Conservation (phyloP, 306 rosid genomes). For the Sechiopsis laciniata region DNA sequence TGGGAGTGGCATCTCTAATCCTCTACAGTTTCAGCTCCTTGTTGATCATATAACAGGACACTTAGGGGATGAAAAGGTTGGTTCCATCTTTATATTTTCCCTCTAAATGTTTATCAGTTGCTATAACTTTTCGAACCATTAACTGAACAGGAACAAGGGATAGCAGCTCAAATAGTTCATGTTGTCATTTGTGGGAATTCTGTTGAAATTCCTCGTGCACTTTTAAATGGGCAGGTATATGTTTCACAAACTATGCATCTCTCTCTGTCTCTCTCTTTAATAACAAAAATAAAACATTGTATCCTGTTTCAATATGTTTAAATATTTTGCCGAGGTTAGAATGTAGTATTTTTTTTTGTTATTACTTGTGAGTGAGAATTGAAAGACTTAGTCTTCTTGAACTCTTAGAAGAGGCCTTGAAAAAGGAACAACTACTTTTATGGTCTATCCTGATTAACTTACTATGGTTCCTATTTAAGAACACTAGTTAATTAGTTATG, state of each 20-base stretch:
- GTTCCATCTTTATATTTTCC: constrained; percentile 25
- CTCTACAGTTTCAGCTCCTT: constrained; percentile 89
- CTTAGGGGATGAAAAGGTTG: constrained; percentile 89
- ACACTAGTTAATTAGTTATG: not conserved
- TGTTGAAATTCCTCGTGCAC: constrained; percentile 57
- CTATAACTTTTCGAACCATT: constrained; percentile 29
- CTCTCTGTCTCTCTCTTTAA: not conserved
- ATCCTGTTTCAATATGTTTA: constrained; percentile 12
- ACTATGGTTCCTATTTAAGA: not conserved
- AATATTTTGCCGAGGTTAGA: not conserved
- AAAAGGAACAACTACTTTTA: not conserved
- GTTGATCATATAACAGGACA: constrained; percentile 94
- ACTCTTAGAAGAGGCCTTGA: not conserved
- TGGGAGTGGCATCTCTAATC: constrained; percentile 73
- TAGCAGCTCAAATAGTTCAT: constrained; percentile 79
- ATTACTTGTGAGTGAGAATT: not conserved
- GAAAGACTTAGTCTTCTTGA: not conserved
- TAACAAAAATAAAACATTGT: too few relatives aligned
- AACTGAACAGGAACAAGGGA: constrained; percentile 63
- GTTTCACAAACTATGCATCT: constrained; percentile 12
- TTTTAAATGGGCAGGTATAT: constrained; percentile 82
- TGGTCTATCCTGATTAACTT: not conserved
- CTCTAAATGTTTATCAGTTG: constrained; percentile 24
- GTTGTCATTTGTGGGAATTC: constrained; percentile 86
- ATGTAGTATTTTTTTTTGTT: not conserved